Percentiles rank a stretch among this genome's conserved stretches.
Evolutionary conservation across 768 basidiomycete species (phyloP).

Genomic region (Rhizopogon roseolus): DNA sequence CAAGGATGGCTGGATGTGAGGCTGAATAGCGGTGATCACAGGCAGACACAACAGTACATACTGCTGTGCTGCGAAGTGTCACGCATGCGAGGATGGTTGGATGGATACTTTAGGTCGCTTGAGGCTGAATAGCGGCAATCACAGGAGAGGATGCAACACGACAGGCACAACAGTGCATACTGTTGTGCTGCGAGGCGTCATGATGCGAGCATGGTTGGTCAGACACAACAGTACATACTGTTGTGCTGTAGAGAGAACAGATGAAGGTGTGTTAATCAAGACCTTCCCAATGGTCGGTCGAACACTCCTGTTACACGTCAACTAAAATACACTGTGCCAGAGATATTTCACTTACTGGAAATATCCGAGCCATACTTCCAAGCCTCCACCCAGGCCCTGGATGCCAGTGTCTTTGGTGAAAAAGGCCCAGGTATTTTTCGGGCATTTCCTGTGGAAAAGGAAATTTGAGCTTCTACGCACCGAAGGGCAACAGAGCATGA

Average conservation of each 20-base stretch:
- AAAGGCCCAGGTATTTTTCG: slow-evolving; percentile 43
- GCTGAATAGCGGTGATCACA: too few species aligned
- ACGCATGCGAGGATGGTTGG: too few species aligned
- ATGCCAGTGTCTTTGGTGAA: slow-evolving; percentile 33
- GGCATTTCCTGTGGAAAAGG: slow-evolving; percentile 30
- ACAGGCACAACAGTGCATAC: neutral
- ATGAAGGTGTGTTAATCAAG: slow-evolving; percentile 38
- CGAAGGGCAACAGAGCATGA: neutral
- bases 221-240: too few species aligned
- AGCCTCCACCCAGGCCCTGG: slow-evolving; percentile 19
- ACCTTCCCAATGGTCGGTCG: slow-evolving; percentile 37
- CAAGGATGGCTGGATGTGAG: slow-evolving; percentile 90
- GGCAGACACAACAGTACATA: too few species aligned
- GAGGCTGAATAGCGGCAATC: too few species aligned
- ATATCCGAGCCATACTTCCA: slow-evolving; percentile 45
- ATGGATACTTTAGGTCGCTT: too few species aligned
- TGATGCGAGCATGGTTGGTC: too few species aligned
- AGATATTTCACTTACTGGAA: slow-evolving; percentile 38
- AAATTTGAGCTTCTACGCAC: neutral
- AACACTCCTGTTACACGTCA: slow-evolving; percentile 32
- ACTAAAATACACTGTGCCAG: neutral
- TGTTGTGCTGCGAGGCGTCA: too few species aligned
- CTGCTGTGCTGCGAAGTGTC: neutral
- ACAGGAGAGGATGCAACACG: too few species aligned
- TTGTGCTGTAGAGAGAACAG: too few species aligned